These are phyloP conservation scores for Pleurotus giganteus DNA, from an alignment of 768 basidiomycete species.

Conservation along the genomic window DNA sequence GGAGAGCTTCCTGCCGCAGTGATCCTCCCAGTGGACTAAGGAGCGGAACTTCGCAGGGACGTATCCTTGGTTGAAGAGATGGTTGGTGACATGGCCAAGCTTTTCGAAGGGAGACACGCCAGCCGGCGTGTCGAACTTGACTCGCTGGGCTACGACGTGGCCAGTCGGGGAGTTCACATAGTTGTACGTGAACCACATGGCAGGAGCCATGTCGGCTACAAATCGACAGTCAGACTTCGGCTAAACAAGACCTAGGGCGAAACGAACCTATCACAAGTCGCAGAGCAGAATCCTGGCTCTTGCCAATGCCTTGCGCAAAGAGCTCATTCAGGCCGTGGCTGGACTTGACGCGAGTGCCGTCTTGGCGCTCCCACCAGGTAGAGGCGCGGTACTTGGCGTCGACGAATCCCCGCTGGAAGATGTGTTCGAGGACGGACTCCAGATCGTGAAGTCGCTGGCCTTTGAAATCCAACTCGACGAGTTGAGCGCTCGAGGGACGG, in stretches of 20 bases:
- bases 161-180: constrained; percentile 30
- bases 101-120: constrained; percentile 29
- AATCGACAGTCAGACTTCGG: background rate
- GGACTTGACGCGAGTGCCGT: constrained; percentile 34
- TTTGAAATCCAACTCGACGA: constrained; percentile 44
- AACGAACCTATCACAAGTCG: constrained; percentile 44
- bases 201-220: constrained; percentile 40
- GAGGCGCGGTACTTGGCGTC: constrained; percentile 40
- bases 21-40: constrained; percentile 39
- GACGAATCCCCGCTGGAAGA: constrained; percentile 33
- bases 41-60: constrained; percentile 29
- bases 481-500: constrained; percentile 42
- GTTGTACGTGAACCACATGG: constrained; percentile 44
- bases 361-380: constrained; percentile 43
- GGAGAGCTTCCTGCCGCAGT: constrained; percentile 31
- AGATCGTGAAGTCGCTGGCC: constrained; percentile 39
- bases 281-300: constrained; percentile 41
- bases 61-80: constrained; percentile 42
- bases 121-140: constrained; percentile 34
- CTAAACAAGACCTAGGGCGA: background rate
- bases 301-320: constrained; percentile 34
- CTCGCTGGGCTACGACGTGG: constrained; percentile 38
- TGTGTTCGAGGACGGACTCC: constrained; percentile 46
- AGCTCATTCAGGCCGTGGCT: constrained; percentile 34
- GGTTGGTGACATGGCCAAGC: constrained; percentile 44